These are phyloP conservation scores for Ballota nigra DNA, from an alignment of 257 asterid genomes.

Conservation along the genomic window DNA sequence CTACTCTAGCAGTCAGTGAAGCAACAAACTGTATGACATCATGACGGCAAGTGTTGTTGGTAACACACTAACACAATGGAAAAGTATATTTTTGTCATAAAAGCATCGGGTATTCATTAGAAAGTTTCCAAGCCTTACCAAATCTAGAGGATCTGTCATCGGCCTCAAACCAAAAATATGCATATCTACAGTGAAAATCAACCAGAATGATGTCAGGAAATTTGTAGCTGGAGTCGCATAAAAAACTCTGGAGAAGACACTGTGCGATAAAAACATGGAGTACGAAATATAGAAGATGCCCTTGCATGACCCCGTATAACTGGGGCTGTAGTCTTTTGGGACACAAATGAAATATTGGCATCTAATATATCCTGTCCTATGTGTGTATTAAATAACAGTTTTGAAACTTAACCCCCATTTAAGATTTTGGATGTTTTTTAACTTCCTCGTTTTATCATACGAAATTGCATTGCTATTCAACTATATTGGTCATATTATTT, in stretches of 20 bases:
- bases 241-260: constrained; percentile 13
- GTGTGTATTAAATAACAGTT: constrained; percentile 10
- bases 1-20: constrained; percentile 9
- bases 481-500: not conserved
- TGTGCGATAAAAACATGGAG: constrained; percentile 4
- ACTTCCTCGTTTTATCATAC: constrained; percentile 1
- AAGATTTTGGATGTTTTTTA: not conserved
- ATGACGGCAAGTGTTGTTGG: not conserved
- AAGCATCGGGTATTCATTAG: constrained; percentile 14
- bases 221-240: constrained; percentile 19
- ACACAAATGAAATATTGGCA: not conserved
- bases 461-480: not conserved
- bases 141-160: constrained; percentile 75
- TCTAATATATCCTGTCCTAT: not conserved
- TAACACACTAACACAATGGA: not conserved
- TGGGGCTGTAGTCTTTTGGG: constrained; percentile 8
- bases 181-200: constrained; percentile 73
- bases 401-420: constrained; percentile 15
- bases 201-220: constrained; percentile 26
- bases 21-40: constrained; percentile 19
- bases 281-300: constrained; percentile 2
- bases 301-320: constrained; percentile 5
- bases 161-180: constrained; percentile 86
- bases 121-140: constrained; percentile 57
- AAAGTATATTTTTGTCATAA: not conserved